Base-by-base conservation (phyloP, 306 rosid species). In the Mimosa bimucronata region DNA sequence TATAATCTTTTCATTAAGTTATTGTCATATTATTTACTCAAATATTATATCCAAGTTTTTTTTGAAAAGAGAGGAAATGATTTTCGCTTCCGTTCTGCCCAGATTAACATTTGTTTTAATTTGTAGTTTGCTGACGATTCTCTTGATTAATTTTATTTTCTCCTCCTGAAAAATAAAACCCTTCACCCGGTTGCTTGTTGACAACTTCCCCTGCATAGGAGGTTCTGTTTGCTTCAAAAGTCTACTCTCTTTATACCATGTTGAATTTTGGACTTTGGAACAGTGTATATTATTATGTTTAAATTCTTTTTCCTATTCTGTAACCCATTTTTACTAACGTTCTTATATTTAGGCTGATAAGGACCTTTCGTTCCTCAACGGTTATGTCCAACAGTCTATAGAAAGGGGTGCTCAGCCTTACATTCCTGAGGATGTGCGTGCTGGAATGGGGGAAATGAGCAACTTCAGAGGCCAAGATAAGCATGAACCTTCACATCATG, bases 391-490 rank as follows among this genome's bases (percentile, higher is more conserved):
- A 21, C 90, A 83, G 66, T 73, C 98, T 58, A 62, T 91, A 40
- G 92, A 90, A 83, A 88, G 83, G 61, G 98, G 97, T 65, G 94
- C 98, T 67, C 97, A 86, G 82, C 91, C 92, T 18, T 93, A 93
- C 81, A 86, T 93, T 82, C 84, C 89, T 13, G 93, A 93, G 87
- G 89, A 81, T 74, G 88, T 79, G 73, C 97, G 92, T 48, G 44
- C 82, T 77, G 91, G 89, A 18, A 72, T 74, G 82, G 86, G 58
- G 75, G 75, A 79, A 74, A 77, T 86, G 75, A 87, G 82, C 84
- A 81, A 70, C 80, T 80, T 90, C 46, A 78, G 92, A 79, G 84
- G 73, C 79, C 92, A 84, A 55, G 92, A 88, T 28, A 94, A 90
- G 67, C 92, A 69, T 77, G 98, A 90, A 90, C 73, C 81, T 48